phyloP scores from a whole-genome alignment of 306 rosid species.

The Styphnolobium japonicum region DNA sequence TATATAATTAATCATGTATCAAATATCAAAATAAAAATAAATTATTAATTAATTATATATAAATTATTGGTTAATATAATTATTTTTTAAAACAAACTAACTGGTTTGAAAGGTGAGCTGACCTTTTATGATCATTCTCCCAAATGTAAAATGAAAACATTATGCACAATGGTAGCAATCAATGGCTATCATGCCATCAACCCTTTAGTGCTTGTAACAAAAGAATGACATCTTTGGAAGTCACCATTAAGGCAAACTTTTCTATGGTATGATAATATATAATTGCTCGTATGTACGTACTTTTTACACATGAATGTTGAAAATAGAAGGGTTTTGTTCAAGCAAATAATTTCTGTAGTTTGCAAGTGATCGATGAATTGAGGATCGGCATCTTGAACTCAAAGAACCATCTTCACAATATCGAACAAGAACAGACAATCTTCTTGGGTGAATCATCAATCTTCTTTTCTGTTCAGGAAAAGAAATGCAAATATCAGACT shows the following conservation, averaged over 20 bases:
- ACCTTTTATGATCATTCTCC: too few species aligned
- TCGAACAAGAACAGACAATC: conserved; percentile 63
- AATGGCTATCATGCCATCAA: not conserved
- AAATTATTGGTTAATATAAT: too few species aligned
- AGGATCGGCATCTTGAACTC: not conserved
- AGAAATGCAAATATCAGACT: not conserved
- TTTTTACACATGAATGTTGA: conserved; percentile 35
- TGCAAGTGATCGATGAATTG: not conserved
- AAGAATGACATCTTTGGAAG: conserved; percentile 19
- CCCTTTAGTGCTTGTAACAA: conserved; percentile 18
- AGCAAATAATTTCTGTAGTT: conserved; percentile 22
- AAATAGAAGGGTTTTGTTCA: conserved; percentile 9
- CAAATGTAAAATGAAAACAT: not conserved
- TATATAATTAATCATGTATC: too few species aligned
- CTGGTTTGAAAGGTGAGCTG: too few species aligned
- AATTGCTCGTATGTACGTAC: conserved; percentile 23
- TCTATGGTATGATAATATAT: conserved; percentile 21
- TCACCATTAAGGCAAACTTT: conserved; percentile 31
- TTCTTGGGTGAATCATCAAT: conserved; percentile 56
- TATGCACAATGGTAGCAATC: conserved; percentile 19
- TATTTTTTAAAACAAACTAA: too few species aligned
- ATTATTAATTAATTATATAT: too few species aligned
- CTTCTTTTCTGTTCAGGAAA: conserved; percentile 53
- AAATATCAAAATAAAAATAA: too few species aligned
- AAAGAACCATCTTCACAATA: conserved; percentile 41